Evolutionary conservation across 2,329 filamentous ascomycete species (phyloP).

Genomic region (Arthrinium phaeospermum): DNA sequence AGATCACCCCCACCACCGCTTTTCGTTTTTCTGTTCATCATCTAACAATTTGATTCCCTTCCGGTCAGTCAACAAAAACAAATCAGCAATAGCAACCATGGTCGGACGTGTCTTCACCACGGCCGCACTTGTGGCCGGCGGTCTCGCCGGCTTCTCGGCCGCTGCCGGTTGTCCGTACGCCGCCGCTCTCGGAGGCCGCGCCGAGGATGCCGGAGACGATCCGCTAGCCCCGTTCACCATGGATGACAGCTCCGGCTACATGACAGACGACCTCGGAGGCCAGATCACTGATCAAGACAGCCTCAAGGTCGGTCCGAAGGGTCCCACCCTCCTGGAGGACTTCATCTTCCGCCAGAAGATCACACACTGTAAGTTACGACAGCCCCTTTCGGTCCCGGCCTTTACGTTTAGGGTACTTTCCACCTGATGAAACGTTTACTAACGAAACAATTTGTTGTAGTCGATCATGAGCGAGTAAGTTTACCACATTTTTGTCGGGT

Average conservation of each 20-base stretch:
- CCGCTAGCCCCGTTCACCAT: conserved; percentile 46
- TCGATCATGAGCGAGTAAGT: conserved; percentile 60
- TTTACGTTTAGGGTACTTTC: no score
- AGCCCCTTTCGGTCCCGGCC: no score
- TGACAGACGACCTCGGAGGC: conserved; percentile 72
- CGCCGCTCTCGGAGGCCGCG: conserved; percentile 35
- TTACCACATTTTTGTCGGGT: no score
- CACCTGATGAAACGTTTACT: no score
- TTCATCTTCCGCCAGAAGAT: conserved; percentile 69
- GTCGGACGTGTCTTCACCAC: conserved; percentile 28
- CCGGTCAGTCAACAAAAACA: not conserved
- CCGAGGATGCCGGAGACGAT: conserved; percentile 27
- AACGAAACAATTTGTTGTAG: no score
- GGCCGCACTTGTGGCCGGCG: conserved; percentile 29
- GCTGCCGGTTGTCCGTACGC: conserved; percentile 41
- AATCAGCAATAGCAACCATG: conserved; percentile 28
- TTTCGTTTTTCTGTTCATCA: not conserved
- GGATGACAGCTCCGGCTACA: conserved; percentile 59
- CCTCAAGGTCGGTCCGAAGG: conserved; percentile 57
- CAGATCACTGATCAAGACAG: conserved; percentile 72
- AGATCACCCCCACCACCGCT: no score
- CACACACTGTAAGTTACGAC: conserved; percentile 44
- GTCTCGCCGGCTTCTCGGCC: conserved; percentile 34
- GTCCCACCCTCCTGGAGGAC: conserved; percentile 65
- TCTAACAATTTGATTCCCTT: not conserved